Evolutionary conservation across 129 eudicot species (phyloP).

Genomic region (Erigeron canadensis): DNA sequence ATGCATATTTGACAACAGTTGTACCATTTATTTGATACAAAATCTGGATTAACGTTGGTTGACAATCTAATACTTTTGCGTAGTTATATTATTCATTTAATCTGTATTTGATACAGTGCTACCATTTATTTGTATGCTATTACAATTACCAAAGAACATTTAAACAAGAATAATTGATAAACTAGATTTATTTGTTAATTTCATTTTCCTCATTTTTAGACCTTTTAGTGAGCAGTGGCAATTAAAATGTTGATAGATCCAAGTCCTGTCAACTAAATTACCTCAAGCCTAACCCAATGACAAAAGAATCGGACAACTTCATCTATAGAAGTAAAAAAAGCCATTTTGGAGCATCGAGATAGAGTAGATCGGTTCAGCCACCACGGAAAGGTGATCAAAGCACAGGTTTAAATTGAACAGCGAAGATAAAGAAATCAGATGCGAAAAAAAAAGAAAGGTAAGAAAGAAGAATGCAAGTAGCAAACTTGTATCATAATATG

Average conservation of each 20-base stretch:
- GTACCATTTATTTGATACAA: too few relatives aligned
- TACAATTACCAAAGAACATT: not conserved
- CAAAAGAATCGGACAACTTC: not conserved
- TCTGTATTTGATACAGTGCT: not conserved
- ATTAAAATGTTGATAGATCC: not conserved
- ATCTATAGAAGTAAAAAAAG: not conserved
- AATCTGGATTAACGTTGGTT: not conserved
- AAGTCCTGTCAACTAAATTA: not conserved
- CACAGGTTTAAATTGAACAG: slow-evolving; percentile 13
- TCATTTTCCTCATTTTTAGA: too few relatives aligned
- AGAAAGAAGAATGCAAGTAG: slow-evolving; percentile 22
- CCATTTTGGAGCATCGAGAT: slow-evolving; percentile 1
- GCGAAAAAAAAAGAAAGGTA: not conserved
- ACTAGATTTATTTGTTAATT: not conserved
- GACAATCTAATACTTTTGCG: too few relatives aligned
- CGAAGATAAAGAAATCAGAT: slow-evolving; percentile 9
- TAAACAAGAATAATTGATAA: too few relatives aligned
- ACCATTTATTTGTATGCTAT: not conserved
- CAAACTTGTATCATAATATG: slow-evolving; percentile 34
- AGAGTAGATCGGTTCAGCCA: slow-evolving; percentile 12
- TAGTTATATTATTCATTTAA: not conserved
- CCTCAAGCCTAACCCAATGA: not conserved
- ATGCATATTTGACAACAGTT: too few relatives aligned
- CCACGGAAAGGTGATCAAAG: slow-evolving; percentile 14
- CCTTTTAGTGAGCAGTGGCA: not conserved